A percentile compares a stretch with the other conserved stretches of the same genome.
These are phyloP conservation scores for Beta lomatogona DNA, from an alignment of 179 eudicot species.

Conservation along the genomic window DNA sequence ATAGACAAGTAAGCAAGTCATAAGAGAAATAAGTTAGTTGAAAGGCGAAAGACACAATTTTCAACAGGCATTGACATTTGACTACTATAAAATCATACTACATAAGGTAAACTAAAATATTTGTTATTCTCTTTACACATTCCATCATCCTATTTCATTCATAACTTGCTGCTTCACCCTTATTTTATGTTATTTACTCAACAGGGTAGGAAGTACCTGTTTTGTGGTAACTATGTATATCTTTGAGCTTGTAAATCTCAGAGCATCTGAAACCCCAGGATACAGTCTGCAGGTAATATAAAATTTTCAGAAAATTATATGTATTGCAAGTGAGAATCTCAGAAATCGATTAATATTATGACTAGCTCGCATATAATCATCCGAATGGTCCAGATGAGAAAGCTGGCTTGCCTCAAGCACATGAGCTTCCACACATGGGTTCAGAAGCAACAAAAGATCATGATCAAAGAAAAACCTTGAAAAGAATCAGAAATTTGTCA, in stretches of 20 bases:
- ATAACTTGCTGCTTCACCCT: not conserved
- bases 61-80: not conserved
- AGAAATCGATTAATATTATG: not conserved
- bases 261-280: conserved; percentile 96
- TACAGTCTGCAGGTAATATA: conserved; percentile 59
- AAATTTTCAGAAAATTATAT: not conserved
- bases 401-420: conserved; percentile 14
- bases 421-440: not conserved
- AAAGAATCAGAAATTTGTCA: not conserved
- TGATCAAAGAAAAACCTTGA: not conserved
- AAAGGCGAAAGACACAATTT: not conserved
- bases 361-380: not conserved
- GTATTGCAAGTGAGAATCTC: not conserved
- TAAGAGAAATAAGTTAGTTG: not conserved
- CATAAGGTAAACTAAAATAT: not conserved
- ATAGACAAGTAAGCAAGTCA: conserved; percentile 11
- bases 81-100: not conserved
- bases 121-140: not conserved
- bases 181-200: not conserved
- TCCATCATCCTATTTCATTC: not conserved
- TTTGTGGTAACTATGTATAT: conserved; percentile 91
- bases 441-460: not conserved
- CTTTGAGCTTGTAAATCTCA: conserved; percentile 83
- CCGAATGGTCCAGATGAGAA: not conserved
- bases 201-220: conserved; percentile 50